Percentiles rank a stretch among this genome's conserved stretches.
Conservation (phyloP, 768 basidiomycete species). For the Rubroboletus satanas region DNA sequence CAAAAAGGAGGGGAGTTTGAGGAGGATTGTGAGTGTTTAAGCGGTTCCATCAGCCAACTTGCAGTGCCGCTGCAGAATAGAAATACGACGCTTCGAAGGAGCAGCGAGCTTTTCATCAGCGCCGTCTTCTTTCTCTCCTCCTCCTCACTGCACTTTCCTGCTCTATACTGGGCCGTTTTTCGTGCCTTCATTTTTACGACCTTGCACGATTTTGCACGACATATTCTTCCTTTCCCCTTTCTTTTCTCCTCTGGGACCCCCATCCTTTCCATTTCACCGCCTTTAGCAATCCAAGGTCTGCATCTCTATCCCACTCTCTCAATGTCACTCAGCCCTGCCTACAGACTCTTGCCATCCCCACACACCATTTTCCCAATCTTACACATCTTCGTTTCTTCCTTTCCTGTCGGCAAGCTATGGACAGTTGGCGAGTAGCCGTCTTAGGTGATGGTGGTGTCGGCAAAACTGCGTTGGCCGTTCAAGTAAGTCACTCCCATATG, state of each 20-base stretch:
- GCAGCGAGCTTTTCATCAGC: constrained; percentile 32
- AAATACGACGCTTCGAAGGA: constrained; percentile 33
- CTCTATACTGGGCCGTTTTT: constrained; percentile 24
- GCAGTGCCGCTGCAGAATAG: constrained; percentile 30
- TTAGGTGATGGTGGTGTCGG: constrained; percentile 97
- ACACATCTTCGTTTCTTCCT: constrained; percentile 17
- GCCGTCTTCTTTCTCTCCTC: constrained; percentile 30
- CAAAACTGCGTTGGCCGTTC: constrained; percentile 94
- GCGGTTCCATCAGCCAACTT: constrained; percentile 20
- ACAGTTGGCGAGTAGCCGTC: constrained; percentile 94
- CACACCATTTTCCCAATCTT: constrained; percentile 29
- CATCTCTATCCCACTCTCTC: constrained; percentile 21
- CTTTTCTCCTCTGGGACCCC: constrained; percentile 30
- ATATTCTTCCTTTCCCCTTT: constrained; percentile 43
- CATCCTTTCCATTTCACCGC: constrained; percentile 27
- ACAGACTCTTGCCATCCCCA: constrained; percentile 16
- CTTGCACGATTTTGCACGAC: constrained; percentile 68
- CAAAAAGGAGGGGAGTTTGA: constrained; percentile 12
- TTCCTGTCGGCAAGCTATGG: constrained; percentile 52
- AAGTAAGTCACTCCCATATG: constrained; percentile 51
- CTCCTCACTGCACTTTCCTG: constrained; percentile 22
- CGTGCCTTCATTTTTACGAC: constrained; percentile 53
- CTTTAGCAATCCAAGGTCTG: constrained; percentile 31
- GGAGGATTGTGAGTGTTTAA: constrained; percentile 10
- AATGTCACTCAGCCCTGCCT: constrained; percentile 11